Evolutionary conservation across 345 rosid species (phyloP).

Genomic region (Erucastrum elatum): DNA sequence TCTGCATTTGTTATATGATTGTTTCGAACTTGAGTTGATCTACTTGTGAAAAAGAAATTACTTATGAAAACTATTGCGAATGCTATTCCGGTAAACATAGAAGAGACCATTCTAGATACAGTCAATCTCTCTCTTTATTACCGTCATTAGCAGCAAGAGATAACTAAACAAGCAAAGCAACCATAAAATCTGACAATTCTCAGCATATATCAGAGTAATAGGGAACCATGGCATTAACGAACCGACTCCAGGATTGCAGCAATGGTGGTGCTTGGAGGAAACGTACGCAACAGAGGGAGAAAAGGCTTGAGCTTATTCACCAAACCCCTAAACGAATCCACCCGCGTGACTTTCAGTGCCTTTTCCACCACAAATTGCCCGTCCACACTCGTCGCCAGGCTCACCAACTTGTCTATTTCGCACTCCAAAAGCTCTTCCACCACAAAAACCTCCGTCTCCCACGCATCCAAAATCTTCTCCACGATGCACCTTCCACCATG

Average conservation of each 20-base stretch:
- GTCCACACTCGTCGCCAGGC: constrained; percentile 17
- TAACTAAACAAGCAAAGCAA: background rate
- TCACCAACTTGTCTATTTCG: background rate
- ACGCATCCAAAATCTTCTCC: constrained; percentile 7
- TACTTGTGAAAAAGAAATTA: background rate
- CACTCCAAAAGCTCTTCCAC: constrained; percentile 5
- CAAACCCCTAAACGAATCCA: constrained; percentile 9
- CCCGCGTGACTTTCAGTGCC: background rate
- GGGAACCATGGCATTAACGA: background rate
- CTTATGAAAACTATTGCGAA: constrained; percentile 13
- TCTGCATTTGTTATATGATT: background rate
- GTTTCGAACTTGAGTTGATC: constrained; percentile 24
- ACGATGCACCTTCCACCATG: constrained; percentile 25
- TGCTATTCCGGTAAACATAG: background rate
- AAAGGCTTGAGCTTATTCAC: constrained; percentile 6
- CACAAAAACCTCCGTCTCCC: background rate
- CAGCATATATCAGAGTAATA: no score
- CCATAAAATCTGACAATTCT: no score
- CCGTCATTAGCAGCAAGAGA: background rate
- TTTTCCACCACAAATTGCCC: constrained; percentile 26
- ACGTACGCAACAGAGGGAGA: background rate
- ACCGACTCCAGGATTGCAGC: constrained; percentile 3
- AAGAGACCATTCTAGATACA: background rate
- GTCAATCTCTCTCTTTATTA: background rate
- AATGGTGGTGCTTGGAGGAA: background rate